These are phyloP conservation scores for Apostasia shenzhenica DNA, from an alignment of 106 monocot genomes.

Conservation along the genomic window DNA sequence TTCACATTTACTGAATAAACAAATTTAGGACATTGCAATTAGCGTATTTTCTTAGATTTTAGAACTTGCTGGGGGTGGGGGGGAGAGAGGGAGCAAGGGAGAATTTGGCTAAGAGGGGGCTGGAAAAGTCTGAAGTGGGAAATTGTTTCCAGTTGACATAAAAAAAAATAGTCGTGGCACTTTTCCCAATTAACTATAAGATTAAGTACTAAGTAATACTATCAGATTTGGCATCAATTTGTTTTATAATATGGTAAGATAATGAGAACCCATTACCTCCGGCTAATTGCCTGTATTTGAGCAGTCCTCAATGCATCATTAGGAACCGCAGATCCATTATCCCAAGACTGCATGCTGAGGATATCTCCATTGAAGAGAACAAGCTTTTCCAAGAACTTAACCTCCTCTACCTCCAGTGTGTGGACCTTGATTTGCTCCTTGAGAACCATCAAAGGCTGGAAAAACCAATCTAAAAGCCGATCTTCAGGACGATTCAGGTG, in stretches of 20 bases:
- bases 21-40: too few species aligned
- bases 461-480: conserved; percentile 79
- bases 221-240: neutral
- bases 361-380: conserved; percentile 56
- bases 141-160: neutral
- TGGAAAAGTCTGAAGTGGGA: neutral
- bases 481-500: conserved; percentile 72
- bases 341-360: conserved; percentile 28
- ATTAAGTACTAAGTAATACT: neutral
- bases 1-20: too few species aligned
- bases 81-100: too few species aligned
- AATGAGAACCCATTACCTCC: conserved; percentile 44
- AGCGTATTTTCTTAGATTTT: too few species aligned
- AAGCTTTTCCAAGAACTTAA: conserved; percentile 69
- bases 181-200: too few species aligned
- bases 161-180: too few species aligned
- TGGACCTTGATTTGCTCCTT: conserved; percentile 83
- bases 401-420: conserved; percentile 51
- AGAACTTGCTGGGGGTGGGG: too few species aligned
- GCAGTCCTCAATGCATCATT: conserved; percentile 59
- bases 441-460: conserved; percentile 79
- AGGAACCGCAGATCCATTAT: conserved; percentile 39
- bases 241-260: neutral
- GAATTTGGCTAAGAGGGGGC: too few species aligned
- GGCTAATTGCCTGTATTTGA: conserved; percentile 84